phyloP scores from a whole-genome alignment of 805 yeast genomes.

The Yamadazyma insecticola region DNA sequence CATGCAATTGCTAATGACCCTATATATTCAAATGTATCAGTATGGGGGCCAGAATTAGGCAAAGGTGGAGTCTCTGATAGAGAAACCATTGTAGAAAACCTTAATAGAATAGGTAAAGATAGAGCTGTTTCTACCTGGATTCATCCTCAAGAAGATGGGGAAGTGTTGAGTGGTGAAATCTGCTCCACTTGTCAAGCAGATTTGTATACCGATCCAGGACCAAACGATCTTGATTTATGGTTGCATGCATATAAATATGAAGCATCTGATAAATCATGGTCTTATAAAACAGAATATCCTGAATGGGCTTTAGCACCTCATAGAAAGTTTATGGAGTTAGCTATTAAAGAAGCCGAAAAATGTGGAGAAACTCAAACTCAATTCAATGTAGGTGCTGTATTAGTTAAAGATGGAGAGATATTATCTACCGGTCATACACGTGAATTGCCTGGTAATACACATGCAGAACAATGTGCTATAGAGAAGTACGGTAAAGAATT shows the following conservation, averaged over 20 bases:
- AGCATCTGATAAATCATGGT: slow-evolving; percentile 57
- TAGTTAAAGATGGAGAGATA: slow-evolving; percentile 56
- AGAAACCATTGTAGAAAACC: slow-evolving; percentile 39
- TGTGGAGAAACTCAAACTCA: slow-evolving; percentile 83
- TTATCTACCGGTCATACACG: slow-evolving; percentile 85
- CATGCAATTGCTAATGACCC: slow-evolving; percentile 55
- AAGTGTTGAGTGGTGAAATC: slow-evolving; percentile 49
- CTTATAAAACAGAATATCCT: slow-evolving; percentile 71
- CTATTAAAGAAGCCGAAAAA: slow-evolving; percentile 71
- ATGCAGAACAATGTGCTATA: slow-evolving; percentile 94
- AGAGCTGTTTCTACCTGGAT: slow-evolving; percentile 65
- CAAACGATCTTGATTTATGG: slow-evolving; percentile 84
- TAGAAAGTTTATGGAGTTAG: slow-evolving; percentile 62
- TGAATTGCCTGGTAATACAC: slow-evolving; percentile 92
- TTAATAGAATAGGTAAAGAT: slow-evolving; percentile 70
- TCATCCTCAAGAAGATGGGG: slow-evolving; percentile 59
- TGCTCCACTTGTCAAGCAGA: slow-evolving; percentile 69
- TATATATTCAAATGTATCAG: slow-evolving; percentile 66
- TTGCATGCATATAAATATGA: slow-evolving; percentile 84
- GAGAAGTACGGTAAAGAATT: slow-evolving; percentile 60
- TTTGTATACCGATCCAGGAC: slow-evolving; percentile 83
- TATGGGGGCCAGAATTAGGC: slow-evolving; percentile 82
- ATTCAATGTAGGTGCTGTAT: slow-evolving; percentile 89
- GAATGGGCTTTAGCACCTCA: slow-evolving; percentile 73
- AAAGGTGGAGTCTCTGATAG: slow-evolving; percentile 50